Evolutionary conservation across 2,329 filamentous ascomycete species (phyloP), one percentile per base, ranked within the genome.

Genomic region (Penicillium sp.): DNA sequence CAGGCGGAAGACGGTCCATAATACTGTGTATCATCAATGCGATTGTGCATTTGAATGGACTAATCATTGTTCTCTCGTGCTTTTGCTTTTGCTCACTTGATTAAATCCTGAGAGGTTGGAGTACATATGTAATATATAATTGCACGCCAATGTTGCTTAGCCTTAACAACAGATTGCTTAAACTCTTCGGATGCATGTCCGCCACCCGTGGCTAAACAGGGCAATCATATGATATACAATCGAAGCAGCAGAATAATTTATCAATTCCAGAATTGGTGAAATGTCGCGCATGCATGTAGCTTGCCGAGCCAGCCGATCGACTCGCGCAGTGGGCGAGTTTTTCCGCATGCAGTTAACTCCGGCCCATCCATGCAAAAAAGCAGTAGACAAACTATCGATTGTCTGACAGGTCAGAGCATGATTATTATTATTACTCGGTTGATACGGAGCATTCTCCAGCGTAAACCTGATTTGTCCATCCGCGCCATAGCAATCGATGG

Each of bases 331-430:
- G 62, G 64, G 55, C 50, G 62, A 58, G 58, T 49, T 44, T 56
- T 64, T 68, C 66, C 66, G 66, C 62, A 64, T 66, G 62, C 64
- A 68, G 62, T 64, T 57, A 60, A 58, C 26, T 46, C 56, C 26
- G 52, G 35, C 35, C 35, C 35, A 41, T 48, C 53, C 41, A 56
- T 56, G 48, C 53, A 51, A 51, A 52, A 26, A 44, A 52, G 21
- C 35, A 29, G 17, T 41, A 7, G 38, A 52, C 60, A 51, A 59
- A 54, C 57, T 61, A 58, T 61, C 58, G 48, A 60, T 59, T 41
- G 54, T 58, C 55, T 61, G 62, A 64, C 60, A 60, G 61, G 38
- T 50, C 46, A 54, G 47, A 21, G 59, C 50, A 58, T 54, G 48
- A 50, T 44, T 52, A 26, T 6, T 21, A 21, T 21, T 21, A 21